phyloP scores from a whole-genome alignment of 768 basidiomycete species.

The Auriscalpium microsporum region DNA sequence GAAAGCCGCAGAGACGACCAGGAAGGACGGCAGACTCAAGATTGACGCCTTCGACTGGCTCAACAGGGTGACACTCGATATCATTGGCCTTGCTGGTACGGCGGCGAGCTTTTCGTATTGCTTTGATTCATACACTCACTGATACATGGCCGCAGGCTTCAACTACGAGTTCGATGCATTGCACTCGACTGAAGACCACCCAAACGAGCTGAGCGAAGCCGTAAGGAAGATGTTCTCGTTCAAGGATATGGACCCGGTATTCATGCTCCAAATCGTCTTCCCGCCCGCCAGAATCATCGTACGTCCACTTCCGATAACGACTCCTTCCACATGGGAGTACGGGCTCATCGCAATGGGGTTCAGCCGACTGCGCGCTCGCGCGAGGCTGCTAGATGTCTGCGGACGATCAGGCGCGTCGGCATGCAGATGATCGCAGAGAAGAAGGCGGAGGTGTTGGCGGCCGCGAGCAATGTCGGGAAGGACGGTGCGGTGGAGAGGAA shows the following conservation, averaged over 20 bases:
- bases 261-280: constrained; percentile 26
- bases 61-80: constrained; percentile 16
- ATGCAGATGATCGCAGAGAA: constrained; percentile 39
- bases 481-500: constrained; percentile 6
- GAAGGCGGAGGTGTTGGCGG: constrained; percentile 28
- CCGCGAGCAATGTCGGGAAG: not conserved
- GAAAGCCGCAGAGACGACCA: constrained; percentile 5
- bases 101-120: not conserved
- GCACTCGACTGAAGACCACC: constrained; percentile 11
- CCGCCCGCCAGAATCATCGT: constrained; percentile 34
- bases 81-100: constrained; percentile 19
- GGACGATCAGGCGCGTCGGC: constrained; percentile 43
- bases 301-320: too few relatives aligned
- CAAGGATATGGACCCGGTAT: constrained; percentile 14
- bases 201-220: constrained; percentile 26
- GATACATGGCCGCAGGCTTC: constrained; percentile 24
- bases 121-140: not conserved
- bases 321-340: not conserved
- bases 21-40: constrained; percentile 4
- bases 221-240: constrained; percentile 24
- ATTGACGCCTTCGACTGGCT: constrained; percentile 15
- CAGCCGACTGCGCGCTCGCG: constrained; percentile 19
- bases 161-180: constrained; percentile 29
- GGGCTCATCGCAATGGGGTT: not conserved
- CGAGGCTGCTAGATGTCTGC: constrained; percentile 22